A percentile compares a stretch with the other conserved stretches of the same genome.
Evolutionary conservation across 2,329 filamentous ascomycete genomes (phyloP).

Genomic region (Immersiporthe knoxdaviesiana): DNA sequence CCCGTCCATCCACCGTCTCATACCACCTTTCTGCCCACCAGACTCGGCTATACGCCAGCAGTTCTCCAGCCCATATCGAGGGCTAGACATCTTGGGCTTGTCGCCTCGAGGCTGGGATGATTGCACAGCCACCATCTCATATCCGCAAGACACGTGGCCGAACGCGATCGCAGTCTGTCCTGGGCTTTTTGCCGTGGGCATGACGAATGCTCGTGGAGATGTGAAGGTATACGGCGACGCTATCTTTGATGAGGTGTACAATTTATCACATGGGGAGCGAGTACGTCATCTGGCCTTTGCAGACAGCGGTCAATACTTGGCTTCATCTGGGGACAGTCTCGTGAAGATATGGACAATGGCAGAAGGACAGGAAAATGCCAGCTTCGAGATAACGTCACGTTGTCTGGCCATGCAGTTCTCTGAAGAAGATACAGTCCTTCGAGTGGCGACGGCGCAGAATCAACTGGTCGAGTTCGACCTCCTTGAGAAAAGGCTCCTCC

Average conservation of each 20-base stretch:
- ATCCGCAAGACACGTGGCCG: slow-evolving; percentile 24
- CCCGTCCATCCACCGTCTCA: slow-evolving; percentile 32
- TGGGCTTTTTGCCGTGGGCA: slow-evolving; percentile 30
- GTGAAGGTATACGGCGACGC: slow-evolving; percentile 10
- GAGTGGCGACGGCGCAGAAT: slow-evolving; percentile 10
- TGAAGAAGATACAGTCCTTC: slow-evolving; percentile 18
- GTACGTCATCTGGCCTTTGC: slow-evolving; percentile 33
- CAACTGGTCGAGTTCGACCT: slow-evolving; percentile 16
- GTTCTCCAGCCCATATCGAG: slow-evolving; percentile 29
- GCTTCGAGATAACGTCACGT: slow-evolving; percentile 22
- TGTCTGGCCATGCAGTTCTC: slow-evolving; percentile 24
- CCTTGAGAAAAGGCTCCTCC: not conserved
- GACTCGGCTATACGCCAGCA: slow-evolving; percentile 33
- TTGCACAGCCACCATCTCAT: slow-evolving; percentile 33
- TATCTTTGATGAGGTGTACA: not conserved
- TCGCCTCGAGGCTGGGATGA: slow-evolving; percentile 32
- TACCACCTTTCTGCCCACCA: slow-evolving; percentile 35
- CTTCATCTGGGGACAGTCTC: slow-evolving; percentile 26
- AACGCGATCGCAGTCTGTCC: slow-evolving; percentile 17
- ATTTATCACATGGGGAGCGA: slow-evolving; percentile 22
- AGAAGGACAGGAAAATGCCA: slow-evolving; percentile 17
- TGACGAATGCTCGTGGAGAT: slow-evolving; percentile 11
- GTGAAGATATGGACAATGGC: slow-evolving; percentile 30
- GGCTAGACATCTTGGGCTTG: slow-evolving; percentile 31
- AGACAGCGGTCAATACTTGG: slow-evolving; percentile 25